Percentiles rank a stretch among this genome's conserved stretches.
Evolutionary conservation across 139 green algal species (phyloP).

Genomic region (Monoraphidium neglectum): DNA sequence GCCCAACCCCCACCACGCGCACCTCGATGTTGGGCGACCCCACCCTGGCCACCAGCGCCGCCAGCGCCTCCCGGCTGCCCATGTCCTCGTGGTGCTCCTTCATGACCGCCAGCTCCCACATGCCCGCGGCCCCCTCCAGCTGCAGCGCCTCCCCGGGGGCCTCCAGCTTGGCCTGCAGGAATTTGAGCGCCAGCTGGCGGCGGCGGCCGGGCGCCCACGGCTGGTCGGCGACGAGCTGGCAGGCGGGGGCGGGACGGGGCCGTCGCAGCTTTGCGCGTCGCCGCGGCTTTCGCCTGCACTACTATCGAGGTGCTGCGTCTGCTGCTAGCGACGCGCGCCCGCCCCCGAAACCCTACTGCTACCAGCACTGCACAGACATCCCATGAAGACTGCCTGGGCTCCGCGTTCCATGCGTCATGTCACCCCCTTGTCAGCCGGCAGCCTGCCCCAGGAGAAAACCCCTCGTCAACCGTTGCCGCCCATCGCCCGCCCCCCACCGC

Average conservation of each 20-base stretch:
- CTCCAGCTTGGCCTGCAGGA: constrained; percentile 55
- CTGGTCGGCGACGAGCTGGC: constrained; percentile 61
- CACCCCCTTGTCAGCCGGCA: background rate
- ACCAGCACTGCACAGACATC: no score
- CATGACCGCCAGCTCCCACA: constrained; percentile 78
- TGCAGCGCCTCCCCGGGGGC: constrained; percentile 40
- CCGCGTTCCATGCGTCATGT: background rate
- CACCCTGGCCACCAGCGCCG: constrained; percentile 41
- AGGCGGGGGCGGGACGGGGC: background rate
- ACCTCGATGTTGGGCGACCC: constrained; percentile 41
- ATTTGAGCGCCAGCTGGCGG: constrained; percentile 40
- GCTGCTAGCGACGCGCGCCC: no score
- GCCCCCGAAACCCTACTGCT: no score
- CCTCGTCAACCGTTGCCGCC: background rate
- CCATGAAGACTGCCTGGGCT: background rate
- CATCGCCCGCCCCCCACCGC: background rate
- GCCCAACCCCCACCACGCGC: background rate
- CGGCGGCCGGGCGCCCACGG: constrained; percentile 56
- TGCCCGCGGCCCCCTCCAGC: constrained; percentile 59
- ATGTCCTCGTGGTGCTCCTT: constrained; percentile 67
- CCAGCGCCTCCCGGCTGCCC: constrained; percentile 32
- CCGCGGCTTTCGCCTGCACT: no score
- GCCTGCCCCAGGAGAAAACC: background rate
- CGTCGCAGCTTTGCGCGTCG: no score
- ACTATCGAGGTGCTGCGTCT: no score